Evolutionary conservation across 192 early-diverging fungal genomes (phyloP).

Genomic region (Pilobolus umbonatus): DNA sequence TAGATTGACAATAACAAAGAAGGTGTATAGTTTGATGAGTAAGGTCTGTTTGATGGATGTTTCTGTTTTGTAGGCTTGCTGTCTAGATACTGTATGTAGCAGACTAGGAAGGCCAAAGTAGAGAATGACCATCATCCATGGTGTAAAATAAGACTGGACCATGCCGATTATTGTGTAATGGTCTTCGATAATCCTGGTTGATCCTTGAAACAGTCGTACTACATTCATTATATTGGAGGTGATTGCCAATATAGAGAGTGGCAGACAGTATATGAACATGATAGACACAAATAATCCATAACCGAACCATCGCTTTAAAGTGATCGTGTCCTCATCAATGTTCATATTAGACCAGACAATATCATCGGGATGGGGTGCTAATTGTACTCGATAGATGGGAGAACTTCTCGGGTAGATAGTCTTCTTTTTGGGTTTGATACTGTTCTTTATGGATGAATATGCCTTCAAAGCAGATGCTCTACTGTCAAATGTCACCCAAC

Average conservation of each 20-base stretch:
- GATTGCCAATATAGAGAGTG: conserved; percentile 55
- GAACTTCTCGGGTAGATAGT: neutral
- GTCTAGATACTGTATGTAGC: conserved; percentile 54
- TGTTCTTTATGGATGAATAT: neutral
- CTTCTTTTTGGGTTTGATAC: neutral
- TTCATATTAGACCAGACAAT: conserved; percentile 70
- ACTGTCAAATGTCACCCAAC: conserved; percentile 1
- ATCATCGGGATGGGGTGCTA: conserved; percentile 66
- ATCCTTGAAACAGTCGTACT: conserved; percentile 47
- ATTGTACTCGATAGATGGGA: conserved; percentile 3
- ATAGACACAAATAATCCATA: conserved; percentile 46
- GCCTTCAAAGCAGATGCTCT: neutral
- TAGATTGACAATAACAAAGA: conserved; percentile 67
- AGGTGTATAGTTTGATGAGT: conserved; percentile 64
- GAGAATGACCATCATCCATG: conserved; percentile 56
- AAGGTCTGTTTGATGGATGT: conserved; percentile 61
- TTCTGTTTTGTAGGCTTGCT: conserved; percentile 64
- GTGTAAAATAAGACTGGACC: conserved; percentile 59
- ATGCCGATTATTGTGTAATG: conserved; percentile 51
- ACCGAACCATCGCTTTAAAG: conserved; percentile 37
- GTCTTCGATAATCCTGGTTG: conserved; percentile 37
- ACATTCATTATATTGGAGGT: conserved; percentile 57
- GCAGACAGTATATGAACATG: conserved; percentile 63
- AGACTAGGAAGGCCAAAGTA: conserved; percentile 58
- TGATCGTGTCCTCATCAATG: conserved; percentile 42